Base-by-base conservation (phyloP, 768 basidiomycete species). In the Mycena latifolia region DNA sequence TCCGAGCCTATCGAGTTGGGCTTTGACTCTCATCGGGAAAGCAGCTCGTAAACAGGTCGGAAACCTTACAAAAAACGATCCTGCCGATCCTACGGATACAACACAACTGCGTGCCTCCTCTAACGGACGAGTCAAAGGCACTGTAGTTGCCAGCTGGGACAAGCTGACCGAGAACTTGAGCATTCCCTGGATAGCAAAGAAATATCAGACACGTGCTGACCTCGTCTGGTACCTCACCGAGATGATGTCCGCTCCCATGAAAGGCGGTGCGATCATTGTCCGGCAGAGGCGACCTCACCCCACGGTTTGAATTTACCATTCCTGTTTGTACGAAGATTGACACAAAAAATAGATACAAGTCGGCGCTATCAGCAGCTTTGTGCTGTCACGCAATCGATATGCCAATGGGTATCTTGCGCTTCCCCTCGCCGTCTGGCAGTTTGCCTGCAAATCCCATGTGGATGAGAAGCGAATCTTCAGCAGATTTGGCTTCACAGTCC, bases 401-500 rank as follows among this genome's bases (percentile, higher is more conserved):
- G 31, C 31, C 31, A 33, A 33, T 33, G n/a, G n/a, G n/a, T n/a
- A n/a, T n/a, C n/a, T n/a, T n/a, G n/a, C n/a, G n/a, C n/a, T n/a
- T n/a, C n/a, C n/a, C n/a, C n/a, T n/a, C n/a, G n/a, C n/a, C n/a
- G n/a, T n/a, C n/a, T n/a, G n/a, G n/a, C n/a, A n/a, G n/a, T n/a
- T n/a, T n/a, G n/a, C n/a, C n/a, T n/a, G n/a, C n/a, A n/a, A n/a
- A n/a, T n/a, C n/a, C n/a, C 39, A 41, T 53, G 55, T 75, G 25
- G 69, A 75, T 55, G 61, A 65, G 55, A 73, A 75, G 55, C 66
- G 72, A 5, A 47, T 72, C 3, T 67, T 70, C 41, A 69, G 69
- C 48, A 64, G 70, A 15, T 69, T 75, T 37, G 71, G 74, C 14
- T 61, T 71, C 28, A 55, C 52, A 35, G 71, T 75, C 7, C 63